Evolutionary conservation across 169 alveolate species (phyloP).

Genomic region (Cystoisospora suis): DNA sequence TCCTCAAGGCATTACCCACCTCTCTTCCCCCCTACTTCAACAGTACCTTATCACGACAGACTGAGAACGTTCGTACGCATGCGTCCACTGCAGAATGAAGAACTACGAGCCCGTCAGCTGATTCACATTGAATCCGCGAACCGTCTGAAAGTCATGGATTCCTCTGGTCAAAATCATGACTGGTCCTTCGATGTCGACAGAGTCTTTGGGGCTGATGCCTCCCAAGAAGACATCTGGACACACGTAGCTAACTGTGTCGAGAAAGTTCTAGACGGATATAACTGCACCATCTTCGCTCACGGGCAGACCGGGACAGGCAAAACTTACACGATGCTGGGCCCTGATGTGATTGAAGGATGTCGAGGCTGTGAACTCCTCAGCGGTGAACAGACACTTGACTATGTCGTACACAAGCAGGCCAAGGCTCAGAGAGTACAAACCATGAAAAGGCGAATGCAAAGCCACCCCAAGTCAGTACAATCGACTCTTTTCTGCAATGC

Average conservation of each 20-base stretch:
- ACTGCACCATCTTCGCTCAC: slow-evolving; percentile 76
- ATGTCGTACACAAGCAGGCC: not conserved
- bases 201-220: slow-evolving; percentile 67
- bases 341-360: slow-evolving; percentile 72
- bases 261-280: slow-evolving; percentile 69
- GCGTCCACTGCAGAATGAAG: slow-evolving; percentile 60
- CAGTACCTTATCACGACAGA: not conserved
- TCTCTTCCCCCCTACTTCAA: slow-evolving; percentile 25
- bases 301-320: slow-evolving; percentile 83
- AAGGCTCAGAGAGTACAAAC: not conserved
- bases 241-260: slow-evolving; percentile 71
- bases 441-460: not conserved
- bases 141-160: slow-evolving; percentile 63
- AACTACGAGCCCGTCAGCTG: not conserved
- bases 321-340: slow-evolving; percentile 79
- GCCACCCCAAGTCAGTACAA: not conserved
- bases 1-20: not conserved
- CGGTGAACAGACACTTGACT: not conserved
- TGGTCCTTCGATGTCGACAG: slow-evolving; percentile 71
- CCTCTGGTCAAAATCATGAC: slow-evolving; percentile 38
- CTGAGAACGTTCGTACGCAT: slow-evolving; percentile 63
- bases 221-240: slow-evolving; percentile 74
- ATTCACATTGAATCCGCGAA: not conserved
- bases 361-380: slow-evolving; percentile 38
- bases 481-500: too few relatives aligned